Evolutionary conservation across 78 protist species (phyloP).

Genomic region (Creolimax fragrantissima): DNA sequence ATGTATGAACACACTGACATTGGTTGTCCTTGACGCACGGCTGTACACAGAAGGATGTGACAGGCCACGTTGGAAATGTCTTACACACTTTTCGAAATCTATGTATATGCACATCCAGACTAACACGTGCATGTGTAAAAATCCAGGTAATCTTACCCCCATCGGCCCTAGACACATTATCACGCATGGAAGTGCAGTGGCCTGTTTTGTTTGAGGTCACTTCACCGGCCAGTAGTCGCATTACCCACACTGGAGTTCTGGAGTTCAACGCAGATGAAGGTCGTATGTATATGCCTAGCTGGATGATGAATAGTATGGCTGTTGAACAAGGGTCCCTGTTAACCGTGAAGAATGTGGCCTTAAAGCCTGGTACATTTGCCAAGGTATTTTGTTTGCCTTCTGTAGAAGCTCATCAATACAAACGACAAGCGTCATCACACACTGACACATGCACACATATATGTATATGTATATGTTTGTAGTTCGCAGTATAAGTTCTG

Average conservation of each 20-base stretch:
- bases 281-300: conserved; percentile 53
- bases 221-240: not conserved
- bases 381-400: too few species aligned
- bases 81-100: not conserved
- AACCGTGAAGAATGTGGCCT: not conserved
- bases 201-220: not conserved
- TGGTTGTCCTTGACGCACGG: not conserved
- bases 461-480: not conserved
- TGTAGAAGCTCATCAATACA: too few species aligned
- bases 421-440: not conserved
- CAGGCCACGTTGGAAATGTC: not conserved
- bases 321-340: not conserved
- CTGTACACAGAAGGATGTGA: not conserved
- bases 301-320: conserved; percentile 33
- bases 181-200: not conserved
- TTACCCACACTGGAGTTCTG: conserved; percentile 65
- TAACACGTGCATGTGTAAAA: not conserved
- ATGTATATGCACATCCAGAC: not conserved
- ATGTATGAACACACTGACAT: not conserved
- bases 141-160: not conserved
- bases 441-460: not conserved
- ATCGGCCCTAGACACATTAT: not conserved
- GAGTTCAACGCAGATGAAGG: conserved; percentile 77
- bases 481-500: too few species aligned
- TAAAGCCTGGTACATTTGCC: not conserved